Conservation (phyloP, 139 green algal genomes). For the Eudorina sp. region DNA sequence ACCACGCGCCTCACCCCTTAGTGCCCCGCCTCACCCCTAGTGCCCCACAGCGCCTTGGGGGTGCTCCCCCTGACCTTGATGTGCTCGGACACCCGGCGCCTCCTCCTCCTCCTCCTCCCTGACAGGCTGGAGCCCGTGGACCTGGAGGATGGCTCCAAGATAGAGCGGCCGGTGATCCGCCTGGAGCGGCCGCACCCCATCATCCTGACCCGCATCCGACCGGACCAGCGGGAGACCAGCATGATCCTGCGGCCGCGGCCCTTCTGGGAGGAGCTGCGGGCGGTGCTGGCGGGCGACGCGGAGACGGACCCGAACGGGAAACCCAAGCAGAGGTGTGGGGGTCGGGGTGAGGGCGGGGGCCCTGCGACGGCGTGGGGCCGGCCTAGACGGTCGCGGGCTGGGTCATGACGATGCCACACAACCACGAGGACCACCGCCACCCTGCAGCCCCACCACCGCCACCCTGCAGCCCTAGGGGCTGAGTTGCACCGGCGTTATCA, state of each 20-base stretch:
- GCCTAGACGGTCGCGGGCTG: no score
- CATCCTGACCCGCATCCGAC: constrained; percentile 85
- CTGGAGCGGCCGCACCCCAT: constrained; percentile 57
- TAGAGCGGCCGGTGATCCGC: constrained; percentile 75
- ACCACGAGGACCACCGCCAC: no score
- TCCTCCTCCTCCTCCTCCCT: neutral
- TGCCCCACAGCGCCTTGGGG: no score
- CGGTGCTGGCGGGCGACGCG: constrained; percentile 63
- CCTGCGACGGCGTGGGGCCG: no score
- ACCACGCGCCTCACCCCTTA: no score
- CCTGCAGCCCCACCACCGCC: no score
- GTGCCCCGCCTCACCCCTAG: no score
- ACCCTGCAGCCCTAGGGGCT: no score
- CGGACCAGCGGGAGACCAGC: constrained; percentile 65
- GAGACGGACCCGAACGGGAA: constrained; percentile 29
- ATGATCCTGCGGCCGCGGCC: constrained; percentile 84
- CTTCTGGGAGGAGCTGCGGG: constrained; percentile 71
- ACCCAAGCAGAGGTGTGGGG: constrained; percentile 44
- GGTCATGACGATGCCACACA: no score
- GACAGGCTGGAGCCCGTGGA: constrained; percentile 39
- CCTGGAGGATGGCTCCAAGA: constrained; percentile 47
- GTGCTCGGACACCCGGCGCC: no score
- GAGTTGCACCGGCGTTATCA: no score
- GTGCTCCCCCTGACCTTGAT: no score
- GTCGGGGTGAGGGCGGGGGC: neutral